Evolutionary conservation across 139 green algal genomes (phyloP), one percentile per base, ranked within the genome.

Genomic region (Chlorella sp.): DNA sequence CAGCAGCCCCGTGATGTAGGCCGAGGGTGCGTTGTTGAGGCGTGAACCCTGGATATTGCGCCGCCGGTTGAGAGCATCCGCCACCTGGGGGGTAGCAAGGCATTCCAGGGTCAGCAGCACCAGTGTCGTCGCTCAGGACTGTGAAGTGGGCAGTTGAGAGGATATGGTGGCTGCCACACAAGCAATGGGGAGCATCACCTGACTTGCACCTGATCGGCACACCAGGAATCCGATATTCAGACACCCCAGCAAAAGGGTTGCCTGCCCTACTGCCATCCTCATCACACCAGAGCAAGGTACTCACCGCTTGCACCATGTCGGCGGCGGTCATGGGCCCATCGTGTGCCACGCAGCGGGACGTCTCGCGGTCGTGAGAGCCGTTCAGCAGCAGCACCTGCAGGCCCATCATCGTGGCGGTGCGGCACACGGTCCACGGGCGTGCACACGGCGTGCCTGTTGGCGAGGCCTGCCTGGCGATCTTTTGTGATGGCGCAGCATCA

Each of bases 321-420:
- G 82, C 75, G 5, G 95, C 95, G 1, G 74, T 77, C 94, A 99
- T 98, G 36, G 88, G 83, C 1, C 84, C 83, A 33, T 80, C 72
- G 33, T 83, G 72, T 20, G 62, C 64, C 3, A 67, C 64, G 49
- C 75, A 84, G 27, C 67, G 73, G 22, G 77, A 75, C 0, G 88
- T 98, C 83, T 99, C 96, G 0, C 96, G 83, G 77, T 99, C 96
- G 60, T 94, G 81, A 3, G 72, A 87, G 65, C 95, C 95, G 77
- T 99, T 99, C 22, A 99, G 80, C 35, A 98, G 69, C 60, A 99
- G 70, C n/a, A 97, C n/a, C n/a, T n/a, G n/a, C n/a, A n/a, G n/a
- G n/a, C n/a, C 50, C 83, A 70, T 6, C 22, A 71, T 23, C n/a
- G n/a, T n/a, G n/a, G n/a, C n/a, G n/a, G n/a, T n/a, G n/a, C n/a